Evolutionary conservation across 163 green algal genomes (phyloP).

Genomic region (Chlamydomonas reinhardtii): DNA sequence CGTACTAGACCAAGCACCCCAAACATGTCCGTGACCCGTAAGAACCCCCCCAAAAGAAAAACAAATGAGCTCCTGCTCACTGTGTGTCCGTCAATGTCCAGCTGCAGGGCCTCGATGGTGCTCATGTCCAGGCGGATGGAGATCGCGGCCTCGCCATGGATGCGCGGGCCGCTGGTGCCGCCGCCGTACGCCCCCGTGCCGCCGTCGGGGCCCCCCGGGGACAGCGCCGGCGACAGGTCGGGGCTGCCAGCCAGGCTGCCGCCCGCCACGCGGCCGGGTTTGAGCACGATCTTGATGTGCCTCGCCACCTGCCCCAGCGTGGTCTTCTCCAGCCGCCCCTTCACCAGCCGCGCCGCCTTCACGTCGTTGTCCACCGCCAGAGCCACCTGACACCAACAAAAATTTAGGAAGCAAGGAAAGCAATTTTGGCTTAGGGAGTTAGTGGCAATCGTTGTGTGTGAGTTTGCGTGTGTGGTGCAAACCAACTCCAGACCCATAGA

Average conservation of each 20-base stretch:
- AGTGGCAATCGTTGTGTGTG: too few relatives aligned
- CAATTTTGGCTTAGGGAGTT: too few relatives aligned
- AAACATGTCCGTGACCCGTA: too few relatives aligned
- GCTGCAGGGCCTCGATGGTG: constrained; percentile 78
- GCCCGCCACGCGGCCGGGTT: constrained; percentile 22
- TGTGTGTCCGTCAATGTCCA: constrained; percentile 80
- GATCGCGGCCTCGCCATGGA: constrained; percentile 59
- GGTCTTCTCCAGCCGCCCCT: constrained; percentile 94
- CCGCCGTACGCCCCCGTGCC: constrained; percentile 28
- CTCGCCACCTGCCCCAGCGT: constrained; percentile 82
- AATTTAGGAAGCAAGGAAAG: too few relatives aligned
- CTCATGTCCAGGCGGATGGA: constrained; percentile 67
- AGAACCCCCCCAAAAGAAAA: too few relatives aligned
- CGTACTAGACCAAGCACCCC: too few relatives aligned
- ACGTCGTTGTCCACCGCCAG: constrained; percentile 74
- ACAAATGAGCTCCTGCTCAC: too few relatives aligned
- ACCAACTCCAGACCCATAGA: too few relatives aligned
- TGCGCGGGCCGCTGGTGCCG: background rate
- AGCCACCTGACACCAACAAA: constrained; percentile 76
- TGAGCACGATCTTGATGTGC: constrained; percentile 66
- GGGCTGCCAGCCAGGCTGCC: too few relatives aligned
- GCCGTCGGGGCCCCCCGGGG: background rate
- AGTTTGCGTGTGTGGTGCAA: too few relatives aligned
- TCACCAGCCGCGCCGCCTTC: constrained; percentile 89
- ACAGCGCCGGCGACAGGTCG: background rate